Evolutionary conservation across 176 grass and related monocot genomes (phyloP).

Genomic region (Phoenix dactylifera): DNA sequence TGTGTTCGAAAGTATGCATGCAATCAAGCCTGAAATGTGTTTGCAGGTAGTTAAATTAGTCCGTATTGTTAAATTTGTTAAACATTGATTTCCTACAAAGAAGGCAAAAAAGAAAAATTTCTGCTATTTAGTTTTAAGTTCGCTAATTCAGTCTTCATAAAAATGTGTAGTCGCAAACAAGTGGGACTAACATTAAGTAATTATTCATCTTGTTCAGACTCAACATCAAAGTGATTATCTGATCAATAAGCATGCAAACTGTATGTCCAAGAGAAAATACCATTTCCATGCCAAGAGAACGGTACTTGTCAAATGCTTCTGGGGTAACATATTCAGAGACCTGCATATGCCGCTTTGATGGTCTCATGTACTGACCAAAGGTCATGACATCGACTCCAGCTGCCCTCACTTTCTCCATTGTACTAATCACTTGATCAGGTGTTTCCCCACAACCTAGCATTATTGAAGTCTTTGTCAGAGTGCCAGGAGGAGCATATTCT

Average conservation of each 20-base stretch:
- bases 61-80: too few species aligned
- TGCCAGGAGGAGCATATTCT: slow-evolving; percentile 78
- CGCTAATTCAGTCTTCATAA: too few species aligned
- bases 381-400: slow-evolving; percentile 96
- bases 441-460: slow-evolving; percentile 95
- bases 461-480: slow-evolving; percentile 89
- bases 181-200: too few species aligned
- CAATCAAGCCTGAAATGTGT: too few species aligned
- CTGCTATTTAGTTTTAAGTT: too few species aligned
- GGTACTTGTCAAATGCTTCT: slow-evolving; percentile 81
- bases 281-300: slow-evolving; percentile 70
- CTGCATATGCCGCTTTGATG: slow-evolving; percentile 93
- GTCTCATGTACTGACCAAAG: slow-evolving; percentile 98
- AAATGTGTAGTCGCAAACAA: too few species aligned
- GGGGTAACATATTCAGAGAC: slow-evolving; percentile 96
- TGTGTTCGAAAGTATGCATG: too few species aligned
- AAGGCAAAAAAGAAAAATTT: too few species aligned
- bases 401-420: slow-evolving; percentile 87
- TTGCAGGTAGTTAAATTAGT: too few species aligned
- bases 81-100: too few species aligned
- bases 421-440: slow-evolving; percentile 74
- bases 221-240: too few species aligned
- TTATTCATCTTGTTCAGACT: too few species aligned
- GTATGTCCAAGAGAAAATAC: slow-evolving; percentile 23
- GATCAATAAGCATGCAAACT: neutral